Base-by-base conservation (phyloP, 257 asterid species). In the Coffea canephora region DNA sequence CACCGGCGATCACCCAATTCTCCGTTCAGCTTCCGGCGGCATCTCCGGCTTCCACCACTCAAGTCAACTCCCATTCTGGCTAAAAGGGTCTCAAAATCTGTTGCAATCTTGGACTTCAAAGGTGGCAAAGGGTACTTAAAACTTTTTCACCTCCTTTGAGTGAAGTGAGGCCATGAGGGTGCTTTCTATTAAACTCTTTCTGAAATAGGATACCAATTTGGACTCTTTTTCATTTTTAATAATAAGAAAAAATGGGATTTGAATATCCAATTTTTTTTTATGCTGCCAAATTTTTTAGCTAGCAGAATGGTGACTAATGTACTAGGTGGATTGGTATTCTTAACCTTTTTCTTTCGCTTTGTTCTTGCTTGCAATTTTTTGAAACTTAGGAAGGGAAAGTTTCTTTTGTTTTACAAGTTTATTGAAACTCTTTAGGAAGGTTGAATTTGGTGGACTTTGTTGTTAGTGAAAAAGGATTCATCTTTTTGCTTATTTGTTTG, bases 61-160 rank as follows among this genome's bases (percentile, higher is more conserved):
- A 66, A 83, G 8, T 71, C 71, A 19, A 64, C 85, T 55, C 4
- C 79, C 16, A 52, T 86, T 8, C 86, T 85, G n/a, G 39, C 41
- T 41, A 81, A 72, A 81, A 85, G 77, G 78, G 82, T 84, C 83
- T 55, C 31, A 41, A 66, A 62, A 39, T 85, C 87, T 55, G 80
- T 67, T 71, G 87, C 91, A 46, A 12, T 11, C 6, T 83, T 86
- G 79, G 93, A 90, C 71, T 79, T 85, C 82, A 90, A 86, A 85
- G 89, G 90, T 14, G 94, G 89, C n/a, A 78, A 87, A 87, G 91
- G 96, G 97, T 93, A 89, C 73, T 71, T 59, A 19, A 2, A 78
- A 48, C 3, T 25, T 62, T 76, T 34, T 4, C 9, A 21, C 48
- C 73, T 27, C 65, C 31, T 46, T 5, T 46, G 36, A 46, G 41